Evolutionary conservation across 306 rosid genomes (phyloP).

Genomic region (Glycine soja): DNA sequence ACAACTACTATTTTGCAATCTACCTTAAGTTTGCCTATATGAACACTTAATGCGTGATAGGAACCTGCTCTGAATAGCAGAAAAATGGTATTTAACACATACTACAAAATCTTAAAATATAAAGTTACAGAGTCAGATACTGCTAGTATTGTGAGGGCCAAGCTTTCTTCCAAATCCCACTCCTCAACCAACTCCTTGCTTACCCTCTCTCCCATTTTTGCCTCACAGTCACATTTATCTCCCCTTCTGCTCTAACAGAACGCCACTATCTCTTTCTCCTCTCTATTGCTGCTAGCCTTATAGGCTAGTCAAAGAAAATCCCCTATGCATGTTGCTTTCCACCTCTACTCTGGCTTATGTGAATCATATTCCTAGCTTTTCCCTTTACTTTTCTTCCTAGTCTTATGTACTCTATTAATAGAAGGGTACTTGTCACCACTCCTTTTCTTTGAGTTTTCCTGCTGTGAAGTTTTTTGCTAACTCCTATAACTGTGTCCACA

Average conservation of each 20-base stretch:
- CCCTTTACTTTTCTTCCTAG: no score
- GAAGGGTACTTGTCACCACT: no score
- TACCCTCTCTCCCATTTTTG: neutral
- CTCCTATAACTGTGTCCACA: neutral
- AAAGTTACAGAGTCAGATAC: neutral
- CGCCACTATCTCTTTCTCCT: neutral
- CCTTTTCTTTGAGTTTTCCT: no score
- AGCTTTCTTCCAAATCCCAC: neutral
- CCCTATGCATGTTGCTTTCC: neutral
- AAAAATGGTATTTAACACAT: neutral
- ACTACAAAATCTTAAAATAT: neutral
- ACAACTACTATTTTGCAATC: neutral
- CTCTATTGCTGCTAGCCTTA: neutral
- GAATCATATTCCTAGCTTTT: no score
- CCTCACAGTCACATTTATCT: neutral
- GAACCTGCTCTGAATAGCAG: neutral
- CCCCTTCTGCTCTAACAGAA: neutral
- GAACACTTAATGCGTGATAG: neutral
- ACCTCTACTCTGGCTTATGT: neutral
- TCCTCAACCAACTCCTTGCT: neutral
- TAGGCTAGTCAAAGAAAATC: constrained; percentile 4
- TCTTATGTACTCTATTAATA: neutral
- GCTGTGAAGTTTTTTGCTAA: no score
- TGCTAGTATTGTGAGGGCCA: neutral
- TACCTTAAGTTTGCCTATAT: neutral